Evolutionary conservation across 73 alveolate species (phyloP).

Genomic region (Urostyla sp.): DNA sequence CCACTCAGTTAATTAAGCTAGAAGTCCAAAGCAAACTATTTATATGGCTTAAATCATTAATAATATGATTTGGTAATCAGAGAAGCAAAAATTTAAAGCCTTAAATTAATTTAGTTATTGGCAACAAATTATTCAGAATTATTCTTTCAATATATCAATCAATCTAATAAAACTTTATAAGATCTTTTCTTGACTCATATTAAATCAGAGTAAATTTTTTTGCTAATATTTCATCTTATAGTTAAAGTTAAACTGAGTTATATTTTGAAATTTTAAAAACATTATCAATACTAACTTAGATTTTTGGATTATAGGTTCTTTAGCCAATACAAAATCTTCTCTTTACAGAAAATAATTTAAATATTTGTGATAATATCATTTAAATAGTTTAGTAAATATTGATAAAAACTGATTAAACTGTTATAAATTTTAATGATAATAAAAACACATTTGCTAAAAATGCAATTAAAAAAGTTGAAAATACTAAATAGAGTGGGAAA

Average conservation of each 20-base stretch:
- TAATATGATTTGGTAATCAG: constrained; percentile 2
- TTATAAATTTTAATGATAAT: constrained; percentile 23
- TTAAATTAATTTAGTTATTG: neutral
- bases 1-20: no score
- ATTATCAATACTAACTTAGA: neutral
- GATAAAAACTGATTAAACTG: constrained; percentile 36
- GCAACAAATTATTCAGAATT: neutral
- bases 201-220: neutral
- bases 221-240: neutral
- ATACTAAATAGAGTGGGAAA: constrained; percentile 8
- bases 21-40: constrained; percentile 3
- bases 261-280: neutral
- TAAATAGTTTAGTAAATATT: neutral
- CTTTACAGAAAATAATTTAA: constrained; percentile 12
- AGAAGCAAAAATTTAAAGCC: neutral
- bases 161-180: neutral
- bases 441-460: neutral
- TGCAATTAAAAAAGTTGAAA: neutral
- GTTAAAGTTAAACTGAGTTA: neutral
- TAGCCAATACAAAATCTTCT: neutral
- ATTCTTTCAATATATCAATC: constrained; percentile 9
- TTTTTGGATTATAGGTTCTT: neutral
- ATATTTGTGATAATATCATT: neutral
- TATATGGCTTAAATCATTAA: neutral
- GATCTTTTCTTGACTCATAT: neutral